Base-by-base conservation (phyloP, 768 basidiomycete species). In the Amanita brunnescens region DNA sequence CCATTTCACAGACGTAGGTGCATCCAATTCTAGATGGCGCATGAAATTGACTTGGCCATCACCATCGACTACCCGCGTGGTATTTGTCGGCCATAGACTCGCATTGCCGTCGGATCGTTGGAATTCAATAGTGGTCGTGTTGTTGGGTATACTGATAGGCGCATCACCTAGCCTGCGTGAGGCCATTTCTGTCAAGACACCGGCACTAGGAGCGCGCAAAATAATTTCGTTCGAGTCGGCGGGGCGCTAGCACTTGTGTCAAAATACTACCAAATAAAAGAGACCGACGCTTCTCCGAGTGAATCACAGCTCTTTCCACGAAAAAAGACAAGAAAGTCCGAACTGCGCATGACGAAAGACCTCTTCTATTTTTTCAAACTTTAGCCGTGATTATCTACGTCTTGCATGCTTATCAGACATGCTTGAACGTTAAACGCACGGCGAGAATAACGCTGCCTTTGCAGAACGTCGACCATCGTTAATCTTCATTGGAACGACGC, bases 31-130 rank as follows among this genome's bases (percentile, higher is more conserved):
- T 1, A 87, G 62, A 2, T 68, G 71, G 13, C 77, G 73, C 77
- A 84, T 85, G 64, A 64, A 91, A 60, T 91, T 91, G 26, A 91
- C 82, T 49, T 79, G 69, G 12, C 84, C 83, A 6, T 81, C 80
- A 6, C 50, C 33, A 58, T 85, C 82, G 18, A 85, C 72, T 6
- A 69, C 56, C 50, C 70, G 68, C 10, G 68, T 72, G 2, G 76
- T 83, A 49, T 83, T 79, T 14, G 61, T 63, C 1, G 88, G 87
- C 78, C 82, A 84, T 14, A 65, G 65, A 2, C 47, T 46, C 1
- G 62, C 30, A 51, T 79, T 70, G 13, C 85, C 88, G 51, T 91
- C 88, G 0, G 79, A 75, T 33, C 77, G 63, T 20, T 70, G 64
- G 53, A 90, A 87, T 33, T 81, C 79, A 13, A 87, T 57, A 61